Evolutionary conservation across 257 asterid genomes (phyloP).

Genomic region (Plantago major): DNA sequence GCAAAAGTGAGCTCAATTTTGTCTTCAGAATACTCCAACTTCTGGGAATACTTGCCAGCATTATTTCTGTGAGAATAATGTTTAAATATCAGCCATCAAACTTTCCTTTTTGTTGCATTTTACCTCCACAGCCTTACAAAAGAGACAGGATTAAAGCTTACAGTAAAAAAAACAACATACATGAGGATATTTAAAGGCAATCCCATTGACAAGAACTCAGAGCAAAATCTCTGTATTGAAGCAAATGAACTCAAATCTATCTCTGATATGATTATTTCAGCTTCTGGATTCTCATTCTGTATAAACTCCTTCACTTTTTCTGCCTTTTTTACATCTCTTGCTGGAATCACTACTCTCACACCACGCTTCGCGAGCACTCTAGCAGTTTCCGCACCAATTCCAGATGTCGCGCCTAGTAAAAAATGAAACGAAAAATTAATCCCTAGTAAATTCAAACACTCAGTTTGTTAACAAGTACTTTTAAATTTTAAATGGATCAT

Average conservation of each 20-base stretch:
- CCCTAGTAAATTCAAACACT: too few relatives aligned
- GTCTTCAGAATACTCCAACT: conserved; percentile 86
- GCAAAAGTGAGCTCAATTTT: conserved; percentile 94
- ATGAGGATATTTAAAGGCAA: conserved; percentile 85
- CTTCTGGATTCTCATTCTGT: conserved; percentile 46
- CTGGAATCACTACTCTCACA: conserved; percentile 67
- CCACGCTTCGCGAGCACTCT: conserved; percentile 80
- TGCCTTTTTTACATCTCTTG: conserved; percentile 70
- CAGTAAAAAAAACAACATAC: conserved; percentile 30
- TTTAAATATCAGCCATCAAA: not conserved
- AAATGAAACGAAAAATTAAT: not conserved
- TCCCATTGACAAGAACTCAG: conserved; percentile 67
- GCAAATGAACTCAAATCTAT: conserved; percentile 81
- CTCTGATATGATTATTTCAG: conserved; percentile 60
- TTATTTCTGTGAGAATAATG: conserved; percentile 53
- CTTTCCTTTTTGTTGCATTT: not conserved
- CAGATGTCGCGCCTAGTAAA: conserved; percentile 78
- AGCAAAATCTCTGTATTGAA: conserved; percentile 73
- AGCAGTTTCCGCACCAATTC: conserved; percentile 92
- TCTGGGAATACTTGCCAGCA: conserved; percentile 92
- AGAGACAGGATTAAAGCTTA: conserved; percentile 13
- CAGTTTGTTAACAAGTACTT: too few relatives aligned
- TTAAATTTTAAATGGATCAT: too few relatives aligned
- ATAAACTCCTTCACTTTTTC: conserved; percentile 51
- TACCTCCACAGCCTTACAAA: conserved; percentile 3